phyloP scores from a whole-genome alignment of 1,139 yeast species.

The Scheffersomyces cryptocercus region DNA sequence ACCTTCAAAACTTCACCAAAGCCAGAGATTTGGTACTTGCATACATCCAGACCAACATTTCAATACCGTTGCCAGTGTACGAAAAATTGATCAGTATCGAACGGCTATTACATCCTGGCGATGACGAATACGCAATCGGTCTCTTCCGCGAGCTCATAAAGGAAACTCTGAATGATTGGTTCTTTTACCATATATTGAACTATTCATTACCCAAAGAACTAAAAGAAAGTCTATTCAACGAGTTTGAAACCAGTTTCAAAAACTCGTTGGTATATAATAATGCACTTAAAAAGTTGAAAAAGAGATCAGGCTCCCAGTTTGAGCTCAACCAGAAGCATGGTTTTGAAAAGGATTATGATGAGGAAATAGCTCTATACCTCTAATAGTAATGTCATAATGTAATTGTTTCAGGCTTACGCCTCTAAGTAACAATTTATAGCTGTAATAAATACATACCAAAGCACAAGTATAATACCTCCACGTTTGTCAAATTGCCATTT shows the following conservation, averaged over 20 bases:
- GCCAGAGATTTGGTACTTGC: conserved; percentile 40
- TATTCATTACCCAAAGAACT: conserved; percentile 7
- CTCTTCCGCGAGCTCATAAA: conserved; percentile 25
- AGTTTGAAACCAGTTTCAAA: conserved; percentile 9
- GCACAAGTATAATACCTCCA: conserved; percentile 23
- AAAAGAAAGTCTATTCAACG: conserved; percentile 11
- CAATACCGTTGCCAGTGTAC: conserved; percentile 35
- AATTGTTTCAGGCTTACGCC: background rate
- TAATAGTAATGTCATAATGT: background rate
- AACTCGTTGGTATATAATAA: conserved; percentile 7
- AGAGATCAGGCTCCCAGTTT: background rate
- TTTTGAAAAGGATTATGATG: conserved; percentile 4
- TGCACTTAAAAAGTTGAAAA: conserved; percentile 6
- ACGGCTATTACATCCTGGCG: conserved; percentile 22
- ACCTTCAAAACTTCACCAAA: conserved; percentile 27
- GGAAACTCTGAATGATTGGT: conserved; percentile 26
- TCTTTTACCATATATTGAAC: conserved; percentile 12
- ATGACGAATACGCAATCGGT: conserved; percentile 24
- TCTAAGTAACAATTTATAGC: conserved; percentile 9
- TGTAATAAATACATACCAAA: conserved; percentile 11
- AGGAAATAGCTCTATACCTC: conserved; percentile 1
- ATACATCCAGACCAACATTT: conserved; percentile 25
- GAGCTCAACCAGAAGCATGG: background rate
- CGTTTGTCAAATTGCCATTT: conserved; percentile 36
- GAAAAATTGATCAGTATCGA: conserved; percentile 42